These are phyloP conservation scores for Plectranthus barbatus DNA, from an alignment of 257 asterid species.

Conservation along the genomic window DNA sequence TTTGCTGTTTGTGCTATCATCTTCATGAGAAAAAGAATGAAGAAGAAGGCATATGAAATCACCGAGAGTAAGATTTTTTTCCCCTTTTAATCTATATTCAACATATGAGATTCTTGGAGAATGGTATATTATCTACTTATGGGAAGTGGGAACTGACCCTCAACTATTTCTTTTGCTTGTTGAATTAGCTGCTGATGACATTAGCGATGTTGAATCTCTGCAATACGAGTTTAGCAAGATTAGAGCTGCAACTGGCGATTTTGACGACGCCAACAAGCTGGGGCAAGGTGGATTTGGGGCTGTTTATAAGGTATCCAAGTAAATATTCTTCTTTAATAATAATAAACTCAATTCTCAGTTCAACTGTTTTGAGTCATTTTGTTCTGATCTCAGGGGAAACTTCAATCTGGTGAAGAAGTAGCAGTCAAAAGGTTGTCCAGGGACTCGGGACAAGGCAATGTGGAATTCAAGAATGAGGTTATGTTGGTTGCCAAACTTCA, in stretches of 20 bases:
- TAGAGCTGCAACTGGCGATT: conserved; percentile 26
- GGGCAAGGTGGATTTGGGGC: too few species aligned
- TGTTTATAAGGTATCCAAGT: conserved; percentile 27
- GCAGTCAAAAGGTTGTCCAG: conserved; percentile 29
- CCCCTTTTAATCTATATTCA: neutral
- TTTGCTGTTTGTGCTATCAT: conserved; percentile 7
- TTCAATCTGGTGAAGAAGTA: conserved; percentile 11
- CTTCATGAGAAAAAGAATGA: conserved; percentile 8
- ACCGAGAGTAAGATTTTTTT: neutral
- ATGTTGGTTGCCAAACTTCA: too few species aligned
- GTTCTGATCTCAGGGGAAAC: conserved; percentile 16
- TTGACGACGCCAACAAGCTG: conserved; percentile 19
- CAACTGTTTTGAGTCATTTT: neutral
- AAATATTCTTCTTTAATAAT: neutral
- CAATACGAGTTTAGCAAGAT: conserved; percentile 21
- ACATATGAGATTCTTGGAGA: neutral
- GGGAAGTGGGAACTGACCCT: neutral
- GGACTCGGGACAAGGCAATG: conserved; percentile 23
- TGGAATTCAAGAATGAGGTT: too few species aligned
- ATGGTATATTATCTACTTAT: neutral
- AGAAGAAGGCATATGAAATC: neutral
- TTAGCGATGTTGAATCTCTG: conserved; percentile 11
- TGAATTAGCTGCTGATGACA: conserved; percentile 7
- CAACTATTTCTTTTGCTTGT: neutral
- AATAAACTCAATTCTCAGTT: neutral